phyloP scores from a whole-genome alignment of 352 stramenopile species.

The Stephanocyclus meneghinianus region DNA sequence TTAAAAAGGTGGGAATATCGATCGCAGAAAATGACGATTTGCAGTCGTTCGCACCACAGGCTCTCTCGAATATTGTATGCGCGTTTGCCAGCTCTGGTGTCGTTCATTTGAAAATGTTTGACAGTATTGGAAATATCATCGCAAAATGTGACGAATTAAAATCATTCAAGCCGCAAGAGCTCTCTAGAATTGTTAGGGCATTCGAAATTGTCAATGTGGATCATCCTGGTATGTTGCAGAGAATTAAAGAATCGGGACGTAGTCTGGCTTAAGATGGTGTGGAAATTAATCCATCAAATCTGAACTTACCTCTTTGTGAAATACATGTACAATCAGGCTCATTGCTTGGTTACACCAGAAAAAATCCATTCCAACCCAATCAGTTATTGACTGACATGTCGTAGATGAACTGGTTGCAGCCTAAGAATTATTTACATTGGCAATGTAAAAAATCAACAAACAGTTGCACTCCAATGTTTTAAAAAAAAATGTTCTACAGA shows the following conservation, averaged over 20 bases:
- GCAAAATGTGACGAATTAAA: neutral
- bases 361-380: too few species aligned
- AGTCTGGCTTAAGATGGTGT: too few species aligned
- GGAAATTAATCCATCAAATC: too few species aligned
- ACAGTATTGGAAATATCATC: constrained; percentile 4
- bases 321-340: too few species aligned
- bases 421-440: too few species aligned
- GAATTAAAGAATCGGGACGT: neutral
- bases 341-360: too few species aligned
- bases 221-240: constrained; percentile 11
- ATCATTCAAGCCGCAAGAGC: constrained; percentile 23
- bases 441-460: too few species aligned
- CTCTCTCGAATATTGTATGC: neutral
- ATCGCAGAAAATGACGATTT: neutral
- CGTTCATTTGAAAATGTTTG: neutral
- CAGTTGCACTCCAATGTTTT: too few species aligned
- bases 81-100: neutral
- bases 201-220: constrained; percentile 8
- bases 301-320: too few species aligned
- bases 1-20: neutral
- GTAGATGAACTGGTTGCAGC: too few species aligned
- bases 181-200: constrained; percentile 25
- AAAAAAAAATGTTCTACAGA: too few species aligned
- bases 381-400: too few species aligned
- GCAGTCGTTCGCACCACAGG: neutral